Conservation (phyloP, 2,329 filamentous ascomycete genomes). For the Xylaria sp. region DNA sequence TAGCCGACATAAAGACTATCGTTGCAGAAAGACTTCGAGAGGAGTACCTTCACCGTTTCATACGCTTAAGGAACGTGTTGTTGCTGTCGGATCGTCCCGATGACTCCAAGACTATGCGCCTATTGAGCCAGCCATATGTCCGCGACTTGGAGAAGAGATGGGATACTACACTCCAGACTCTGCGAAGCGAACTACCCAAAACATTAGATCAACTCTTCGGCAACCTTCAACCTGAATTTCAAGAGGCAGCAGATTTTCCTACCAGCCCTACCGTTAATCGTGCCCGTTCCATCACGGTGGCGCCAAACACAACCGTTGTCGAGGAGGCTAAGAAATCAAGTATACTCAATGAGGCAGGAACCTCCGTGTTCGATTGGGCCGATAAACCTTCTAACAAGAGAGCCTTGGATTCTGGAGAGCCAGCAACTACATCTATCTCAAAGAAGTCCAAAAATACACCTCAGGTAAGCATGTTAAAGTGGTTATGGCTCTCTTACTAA, state of each 20-base stretch:
- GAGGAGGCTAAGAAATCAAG: not conserved
- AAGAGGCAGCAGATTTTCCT: not conserved
- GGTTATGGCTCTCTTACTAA: not conserved
- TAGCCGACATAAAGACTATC: constrained; percentile 15
- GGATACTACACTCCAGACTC: constrained; percentile 1
- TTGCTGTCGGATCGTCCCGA: constrained; percentile 1
- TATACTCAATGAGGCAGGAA: not conserved
- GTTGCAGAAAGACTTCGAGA: constrained; percentile 20
- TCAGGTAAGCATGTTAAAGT: constrained; percentile 1
- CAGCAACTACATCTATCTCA: not conserved
- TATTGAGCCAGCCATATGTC: constrained; percentile 1
- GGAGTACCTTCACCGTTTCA: constrained; percentile 14
- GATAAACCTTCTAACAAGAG: constrained; percentile 14
- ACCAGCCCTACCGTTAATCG: not conserved
- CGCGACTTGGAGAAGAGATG: constrained; percentile 8
- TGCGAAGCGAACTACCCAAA: constrained; percentile 23
- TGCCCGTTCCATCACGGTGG: not conserved
- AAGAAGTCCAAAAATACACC: constrained; percentile 26
- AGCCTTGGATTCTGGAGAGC: not conserved
- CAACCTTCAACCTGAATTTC: constrained; percentile 19
- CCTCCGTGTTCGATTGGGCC: not conserved
- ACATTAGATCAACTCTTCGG: constrained; percentile 20
- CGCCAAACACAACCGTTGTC: not conserved
- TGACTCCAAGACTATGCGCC: constrained; percentile 4
- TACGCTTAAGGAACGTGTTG: constrained; percentile 7